Conservation (phyloP, 345 rosid genomes). For the Xanthoceras sorbifolium region DNA sequence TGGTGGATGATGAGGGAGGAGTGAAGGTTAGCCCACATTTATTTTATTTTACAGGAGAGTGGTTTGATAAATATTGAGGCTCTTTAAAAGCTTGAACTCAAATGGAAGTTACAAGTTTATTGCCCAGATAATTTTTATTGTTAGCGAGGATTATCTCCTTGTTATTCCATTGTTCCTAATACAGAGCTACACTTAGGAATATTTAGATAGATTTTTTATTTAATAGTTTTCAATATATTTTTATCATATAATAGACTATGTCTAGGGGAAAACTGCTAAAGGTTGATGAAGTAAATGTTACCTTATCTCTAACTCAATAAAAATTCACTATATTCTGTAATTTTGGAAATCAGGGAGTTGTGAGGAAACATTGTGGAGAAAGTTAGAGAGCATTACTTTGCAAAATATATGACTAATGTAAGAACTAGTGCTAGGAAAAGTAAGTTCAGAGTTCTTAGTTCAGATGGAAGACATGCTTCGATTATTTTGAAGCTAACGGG, state of each 20-base stretch:
- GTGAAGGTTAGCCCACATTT: not conserved
- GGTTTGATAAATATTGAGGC: not conserved
- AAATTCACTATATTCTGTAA: not conserved
- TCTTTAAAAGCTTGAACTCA: not conserved
- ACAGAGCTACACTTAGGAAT: not conserved
- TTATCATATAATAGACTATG: not conserved
- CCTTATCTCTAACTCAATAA: not conserved
- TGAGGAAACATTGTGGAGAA: not conserved
- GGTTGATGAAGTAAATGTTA: not conserved
- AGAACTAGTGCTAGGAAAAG: constrained; percentile 1
- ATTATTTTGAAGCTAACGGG: not conserved
- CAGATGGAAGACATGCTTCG: not conserved
- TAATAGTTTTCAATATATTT: not conserved
- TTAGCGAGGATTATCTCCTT: not conserved
- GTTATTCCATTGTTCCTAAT: not conserved
- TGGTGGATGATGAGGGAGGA: not conserved
- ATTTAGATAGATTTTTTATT: not conserved
- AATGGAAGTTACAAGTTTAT: not conserved
- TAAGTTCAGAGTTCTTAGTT: not conserved
- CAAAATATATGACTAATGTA: not conserved
- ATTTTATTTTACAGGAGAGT: not conserved
- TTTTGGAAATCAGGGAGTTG: constrained; percentile 2
- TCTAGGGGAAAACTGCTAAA: not conserved
- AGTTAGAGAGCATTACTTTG: not conserved
- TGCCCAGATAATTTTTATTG: not conserved